Base-by-base conservation (phyloP, 805 yeast genomes). In the Geotrichum ghanense region DNA sequence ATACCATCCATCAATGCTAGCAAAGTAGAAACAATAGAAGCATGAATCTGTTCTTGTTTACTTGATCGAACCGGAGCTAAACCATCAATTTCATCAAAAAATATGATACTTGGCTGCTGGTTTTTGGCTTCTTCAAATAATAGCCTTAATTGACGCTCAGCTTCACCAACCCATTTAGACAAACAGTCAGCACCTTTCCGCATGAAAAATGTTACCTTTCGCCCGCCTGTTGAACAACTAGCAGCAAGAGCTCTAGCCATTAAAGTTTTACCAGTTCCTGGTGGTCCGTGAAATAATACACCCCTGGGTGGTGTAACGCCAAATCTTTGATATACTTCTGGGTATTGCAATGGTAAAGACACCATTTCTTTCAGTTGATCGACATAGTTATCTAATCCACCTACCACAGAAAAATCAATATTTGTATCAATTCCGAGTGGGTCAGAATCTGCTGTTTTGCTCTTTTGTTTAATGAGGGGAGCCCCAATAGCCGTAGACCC, bases 161-260 rank as follows among this genome's bases (percentile, higher is more conserved):
- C 97, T 64, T 92, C 98, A 57, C 98, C 98, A 2, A 92, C 97
- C 98, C 98, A 92, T 67, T 92, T 92, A 41, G 95, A 85, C 55
- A 92, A 69, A 60, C 95, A 84, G 63, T 92, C 98, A 0, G 98
- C 97, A 53, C 98, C 99, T 62, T 92, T 92, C 51, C 99, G 71
- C 98, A 92, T 92, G 65, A 88, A 92, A 59, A 92, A 92, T 0
- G 98, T 88, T 48, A 92, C 88, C 54, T 92, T 90, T 50, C 82
- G 72, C 12, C 81, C 80, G 16, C 83, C 81, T 0, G 94, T 78
- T 0, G 95, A 84, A 56, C 95, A 88, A 53, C 95, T 84, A 0
- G 97, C 92, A 1, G 98, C 98, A 44, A 92, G 69, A 0, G 98
- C 98, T 50, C 98, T 70, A 0, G 98, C 98, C 95, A 92, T 87